Conservation (phyloP, 2,329 filamentous ascomycete species). For the Verticillium nubilum region DNA sequence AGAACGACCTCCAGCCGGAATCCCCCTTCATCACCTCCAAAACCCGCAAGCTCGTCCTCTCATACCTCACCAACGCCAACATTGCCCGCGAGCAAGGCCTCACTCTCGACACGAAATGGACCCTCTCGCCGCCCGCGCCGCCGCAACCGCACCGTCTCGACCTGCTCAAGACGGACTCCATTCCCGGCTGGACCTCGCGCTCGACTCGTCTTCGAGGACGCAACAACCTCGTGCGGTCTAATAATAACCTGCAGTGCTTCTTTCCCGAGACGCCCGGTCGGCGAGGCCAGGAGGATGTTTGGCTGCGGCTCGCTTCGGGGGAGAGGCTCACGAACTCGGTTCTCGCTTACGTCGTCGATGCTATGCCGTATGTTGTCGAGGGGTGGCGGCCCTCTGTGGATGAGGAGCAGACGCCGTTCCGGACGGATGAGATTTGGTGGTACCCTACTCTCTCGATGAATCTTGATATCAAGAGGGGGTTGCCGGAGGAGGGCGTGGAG, state of each 20-base stretch:
- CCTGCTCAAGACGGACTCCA: slow-evolving; percentile 15
- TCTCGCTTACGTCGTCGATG: slow-evolving; percentile 63
- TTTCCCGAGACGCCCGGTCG: slow-evolving; percentile 6
- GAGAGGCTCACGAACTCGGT: slow-evolving; percentile 58
- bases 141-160: slow-evolving; percentile 17
- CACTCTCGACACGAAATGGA: slow-evolving; percentile 7
- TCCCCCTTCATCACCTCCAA: slow-evolving; percentile 28
- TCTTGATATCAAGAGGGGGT: slow-evolving; percentile 67
- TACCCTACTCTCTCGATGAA: slow-evolving; percentile 73
- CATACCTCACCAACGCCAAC: slow-evolving; percentile 33
- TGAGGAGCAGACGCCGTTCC: slow-evolving; percentile 26
- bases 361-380: slow-evolving; percentile 63
- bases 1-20: slow-evolving; percentile 24
- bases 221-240: slow-evolving; percentile 13
- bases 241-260: slow-evolving; percentile 19
- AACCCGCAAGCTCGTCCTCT: slow-evolving; percentile 24
- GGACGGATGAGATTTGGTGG: slow-evolving; percentile 47
- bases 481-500: slow-evolving; percentile 63
- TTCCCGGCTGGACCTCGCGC: slow-evolving; percentile 21
- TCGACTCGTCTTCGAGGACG: slow-evolving; percentile 4
- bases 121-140: slow-evolving; percentile 10
- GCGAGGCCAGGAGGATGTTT: slow-evolving; percentile 46
- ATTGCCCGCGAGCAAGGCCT: slow-evolving; percentile 25
- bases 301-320: slow-evolving; percentile 56
- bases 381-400: slow-evolving; percentile 27